Evolutionary conservation across 2,329 filamentous ascomycete genomes (phyloP).

Genomic region (Tolypocladium amazonense): DNA sequence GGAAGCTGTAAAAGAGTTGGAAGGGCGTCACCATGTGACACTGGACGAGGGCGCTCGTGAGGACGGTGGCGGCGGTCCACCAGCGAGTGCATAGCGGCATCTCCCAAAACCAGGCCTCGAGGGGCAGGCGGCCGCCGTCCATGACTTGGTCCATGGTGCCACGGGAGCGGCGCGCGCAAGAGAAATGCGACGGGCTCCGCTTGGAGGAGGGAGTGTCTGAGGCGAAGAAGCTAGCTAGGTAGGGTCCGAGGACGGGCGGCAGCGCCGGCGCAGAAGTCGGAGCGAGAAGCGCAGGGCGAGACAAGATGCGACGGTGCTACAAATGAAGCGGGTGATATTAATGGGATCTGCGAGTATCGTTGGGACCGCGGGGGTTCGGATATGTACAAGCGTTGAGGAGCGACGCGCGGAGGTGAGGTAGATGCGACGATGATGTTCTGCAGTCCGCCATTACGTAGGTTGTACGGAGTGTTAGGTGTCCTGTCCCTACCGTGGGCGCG

Average conservation of each 20-base stretch:
- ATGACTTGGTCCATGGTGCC: conserved; percentile 47
- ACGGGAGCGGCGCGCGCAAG: neutral
- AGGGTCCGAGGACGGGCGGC: neutral
- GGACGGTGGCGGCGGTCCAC: conserved; percentile 91
- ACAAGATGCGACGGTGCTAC: neutral
- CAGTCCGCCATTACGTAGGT: too few species aligned
- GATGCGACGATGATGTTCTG: neutral
- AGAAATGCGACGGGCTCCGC: neutral
- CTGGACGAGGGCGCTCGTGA: conserved; percentile 82
- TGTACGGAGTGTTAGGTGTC: too few species aligned
- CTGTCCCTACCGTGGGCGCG: neutral
- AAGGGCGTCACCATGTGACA: conserved; percentile 88
- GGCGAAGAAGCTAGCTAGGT: neutral
- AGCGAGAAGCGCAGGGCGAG: neutral
- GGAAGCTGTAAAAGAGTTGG: conserved; percentile 94
- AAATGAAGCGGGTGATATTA: neutral
- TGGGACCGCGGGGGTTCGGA: neutral
- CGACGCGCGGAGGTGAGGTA: neutral
- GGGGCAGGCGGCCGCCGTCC: conserved; percentile 57
- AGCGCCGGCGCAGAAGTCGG: neutral
- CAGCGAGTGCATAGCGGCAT: conserved; percentile 93
- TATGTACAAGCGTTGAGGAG: neutral
- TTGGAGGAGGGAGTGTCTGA: neutral
- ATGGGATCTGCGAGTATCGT: neutral
- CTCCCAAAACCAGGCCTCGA: conserved; percentile 98